These are phyloP conservation scores for Linnemannia hyalina DNA, from an alignment of 192 early-diverging fungal species.

Conservation along the genomic window DNA sequence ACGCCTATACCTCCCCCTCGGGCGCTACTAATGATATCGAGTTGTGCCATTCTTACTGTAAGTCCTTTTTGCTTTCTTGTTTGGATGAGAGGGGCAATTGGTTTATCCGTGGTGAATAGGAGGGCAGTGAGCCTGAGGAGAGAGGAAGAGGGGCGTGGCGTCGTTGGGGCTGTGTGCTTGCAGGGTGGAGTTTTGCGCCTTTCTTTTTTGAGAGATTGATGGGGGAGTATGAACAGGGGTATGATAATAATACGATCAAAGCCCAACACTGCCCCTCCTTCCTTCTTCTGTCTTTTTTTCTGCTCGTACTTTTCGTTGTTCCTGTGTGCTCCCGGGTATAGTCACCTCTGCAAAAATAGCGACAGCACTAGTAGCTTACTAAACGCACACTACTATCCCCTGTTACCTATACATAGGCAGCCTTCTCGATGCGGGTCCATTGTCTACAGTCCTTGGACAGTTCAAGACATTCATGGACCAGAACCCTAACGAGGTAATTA, in stretches of 20 bases:
- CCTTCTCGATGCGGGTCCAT: slow-evolving; percentile 71
- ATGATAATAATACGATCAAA: background rate
- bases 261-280: background rate
- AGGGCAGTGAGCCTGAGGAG: background rate
- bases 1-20: slow-evolving; percentile 56
- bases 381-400: background rate
- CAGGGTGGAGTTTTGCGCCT: background rate
- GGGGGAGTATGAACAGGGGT: background rate
- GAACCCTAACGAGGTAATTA: slow-evolving; percentile 70
- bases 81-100: background rate
- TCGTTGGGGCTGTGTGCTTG: background rate
- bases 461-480: slow-evolving; percentile 71
- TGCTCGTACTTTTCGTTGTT: background rate
- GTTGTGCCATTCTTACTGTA: slow-evolving; percentile 79
- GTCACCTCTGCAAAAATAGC: background rate
- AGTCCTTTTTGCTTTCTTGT: background rate
- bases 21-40: slow-evolving; percentile 53
- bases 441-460: slow-evolving; percentile 65
- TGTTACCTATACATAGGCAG: slow-evolving; percentile 9
- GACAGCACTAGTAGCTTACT: background rate
- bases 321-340: background rate
- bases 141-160: background rate
- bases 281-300: background rate
- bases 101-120: background rate
- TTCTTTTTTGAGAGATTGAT: no score